Percentiles rank a stretch among this genome's conserved stretches.
These are phyloP conservation scores for Fragilariopsis cylindrus DNA, from an alignment of 108 stramenopile genomes.

Conservation along the genomic window DNA sequence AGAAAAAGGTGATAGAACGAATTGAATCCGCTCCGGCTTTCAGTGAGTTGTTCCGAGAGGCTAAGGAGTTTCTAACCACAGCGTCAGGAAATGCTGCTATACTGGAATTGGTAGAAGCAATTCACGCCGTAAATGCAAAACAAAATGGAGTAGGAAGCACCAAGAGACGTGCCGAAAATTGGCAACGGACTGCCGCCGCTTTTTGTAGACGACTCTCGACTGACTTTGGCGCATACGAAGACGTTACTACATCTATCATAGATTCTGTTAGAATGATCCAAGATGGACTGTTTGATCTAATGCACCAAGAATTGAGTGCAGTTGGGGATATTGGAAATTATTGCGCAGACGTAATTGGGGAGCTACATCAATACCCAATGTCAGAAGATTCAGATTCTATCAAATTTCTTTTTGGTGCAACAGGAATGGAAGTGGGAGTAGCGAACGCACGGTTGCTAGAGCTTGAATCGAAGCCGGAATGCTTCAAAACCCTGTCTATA, in stretches of 20 bases:
- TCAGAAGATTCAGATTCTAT: slow-evolving; percentile 5
- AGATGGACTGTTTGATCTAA: slow-evolving; percentile 45
- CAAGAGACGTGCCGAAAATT: slow-evolving; percentile 62
- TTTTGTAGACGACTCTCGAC: slow-evolving; percentile 64
- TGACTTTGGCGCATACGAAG: slow-evolving; percentile 70
- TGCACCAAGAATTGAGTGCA: background rate
- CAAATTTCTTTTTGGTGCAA: background rate
- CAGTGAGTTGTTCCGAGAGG: slow-evolving; percentile 73
- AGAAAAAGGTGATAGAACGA: slow-evolving; percentile 81
- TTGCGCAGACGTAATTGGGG: slow-evolving; percentile 5
- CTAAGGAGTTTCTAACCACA: slow-evolving; percentile 59
- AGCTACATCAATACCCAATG: slow-evolving; percentile 31
- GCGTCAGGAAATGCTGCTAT: slow-evolving; percentile 31
- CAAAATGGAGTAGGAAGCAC: slow-evolving; percentile 6
- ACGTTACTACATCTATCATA: slow-evolving; percentile 69
- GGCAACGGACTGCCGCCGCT: slow-evolving; percentile 72
- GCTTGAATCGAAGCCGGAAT: slow-evolving; percentile 8
- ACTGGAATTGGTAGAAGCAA: slow-evolving; percentile 34
- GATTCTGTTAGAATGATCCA: slow-evolving; percentile 68
- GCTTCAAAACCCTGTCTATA: slow-evolving; percentile 16
- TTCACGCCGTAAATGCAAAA: background rate
- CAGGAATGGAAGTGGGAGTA: background rate
- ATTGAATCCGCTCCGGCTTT: slow-evolving; percentile 60
- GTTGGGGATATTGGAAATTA: slow-evolving; percentile 6
- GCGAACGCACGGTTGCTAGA: background rate